phyloP scores from a whole-genome alignment of 1,284 basidiomycete genomes.

The Papiliotrema nemorosa region DNA sequence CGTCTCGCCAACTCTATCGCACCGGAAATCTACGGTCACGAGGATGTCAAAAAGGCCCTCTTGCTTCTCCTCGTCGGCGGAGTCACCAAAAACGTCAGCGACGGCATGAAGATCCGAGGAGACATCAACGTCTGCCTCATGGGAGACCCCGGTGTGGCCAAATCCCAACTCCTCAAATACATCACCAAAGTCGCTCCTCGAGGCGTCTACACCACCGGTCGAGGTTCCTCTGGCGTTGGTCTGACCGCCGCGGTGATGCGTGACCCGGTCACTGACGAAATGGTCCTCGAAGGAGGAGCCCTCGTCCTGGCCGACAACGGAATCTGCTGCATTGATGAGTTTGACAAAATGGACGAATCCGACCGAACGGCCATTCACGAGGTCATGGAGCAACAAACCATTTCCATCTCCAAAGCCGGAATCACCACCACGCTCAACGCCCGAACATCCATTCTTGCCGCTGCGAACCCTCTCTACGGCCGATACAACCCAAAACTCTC shows the following conservation, averaged over 20 bases:
- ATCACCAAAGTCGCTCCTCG: constrained; percentile 97
- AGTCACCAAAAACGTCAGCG: constrained; percentile 88
- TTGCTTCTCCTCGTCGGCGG: constrained; percentile 91
- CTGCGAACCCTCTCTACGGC: constrained; percentile 96
- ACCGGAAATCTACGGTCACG: constrained; percentile 97
- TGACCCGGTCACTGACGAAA: constrained; percentile 98
- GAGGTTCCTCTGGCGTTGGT: constrained; percentile 97
- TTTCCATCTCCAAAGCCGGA: constrained; percentile 98
- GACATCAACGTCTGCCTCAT: constrained; percentile 98
- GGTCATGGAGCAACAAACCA: constrained; percentile 99
- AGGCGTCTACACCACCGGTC: constrained; percentile 97
- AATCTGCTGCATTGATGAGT: constrained; percentile 99
- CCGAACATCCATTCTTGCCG: constrained; percentile 95
- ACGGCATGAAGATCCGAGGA: constrained; percentile 98
- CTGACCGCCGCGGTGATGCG: constrained; percentile 98
- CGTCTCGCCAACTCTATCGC: constrained; percentile 66
- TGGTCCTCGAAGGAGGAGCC: constrained; percentile 98
- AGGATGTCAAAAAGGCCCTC: constrained; percentile 97
- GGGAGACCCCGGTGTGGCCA: constrained; percentile 99
- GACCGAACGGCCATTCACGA: constrained; percentile 99
- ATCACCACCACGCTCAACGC: constrained; percentile 98
- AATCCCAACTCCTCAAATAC: constrained; percentile 96
- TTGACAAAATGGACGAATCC: constrained; percentile 99
- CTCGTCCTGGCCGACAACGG: constrained; percentile 98
- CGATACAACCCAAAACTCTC: constrained; percentile 97